These are phyloP conservation scores for Diaporthe sp. DNA, from an alignment of 2,329 filamentous ascomycete genomes.

Conservation along the genomic window DNA sequence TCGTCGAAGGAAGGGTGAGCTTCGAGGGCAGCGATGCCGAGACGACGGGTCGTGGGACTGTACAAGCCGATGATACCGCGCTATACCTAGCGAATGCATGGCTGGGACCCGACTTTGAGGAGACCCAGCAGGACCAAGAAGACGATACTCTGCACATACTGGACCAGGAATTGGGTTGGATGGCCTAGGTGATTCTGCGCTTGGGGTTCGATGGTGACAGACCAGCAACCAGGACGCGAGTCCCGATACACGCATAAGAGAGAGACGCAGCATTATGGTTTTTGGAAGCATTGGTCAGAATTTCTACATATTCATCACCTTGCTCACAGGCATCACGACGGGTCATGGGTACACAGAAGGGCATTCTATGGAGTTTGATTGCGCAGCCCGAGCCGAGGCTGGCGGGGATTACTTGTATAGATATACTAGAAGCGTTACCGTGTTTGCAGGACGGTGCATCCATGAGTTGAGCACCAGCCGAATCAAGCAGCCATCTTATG, in stretches of 20 bases:
- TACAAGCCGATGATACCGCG: not conserved
- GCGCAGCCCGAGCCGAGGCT: not conserved
- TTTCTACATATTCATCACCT: not conserved
- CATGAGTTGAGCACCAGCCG: not conserved
- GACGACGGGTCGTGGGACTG: constrained; percentile 30
- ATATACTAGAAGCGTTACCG: constrained; percentile 21
- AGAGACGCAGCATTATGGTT: not conserved
- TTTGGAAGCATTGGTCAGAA: constrained; percentile 5
- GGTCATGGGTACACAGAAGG: not conserved
- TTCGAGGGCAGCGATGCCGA: constrained; percentile 33
- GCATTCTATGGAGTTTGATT: constrained; percentile 23
- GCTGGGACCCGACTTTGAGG: constrained; percentile 12
- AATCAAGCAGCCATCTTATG: not conserved
- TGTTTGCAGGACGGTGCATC: not conserved
- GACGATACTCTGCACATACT: not conserved
- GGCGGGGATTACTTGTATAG: not conserved
- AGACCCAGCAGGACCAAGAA: not conserved
- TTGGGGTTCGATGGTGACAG: not conserved
- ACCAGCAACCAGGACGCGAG: constrained; percentile 30
- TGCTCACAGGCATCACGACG: constrained; percentile 15
- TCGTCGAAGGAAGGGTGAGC: constrained; percentile 38
- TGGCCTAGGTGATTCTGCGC: constrained; percentile 7
- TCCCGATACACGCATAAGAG: not conserved
- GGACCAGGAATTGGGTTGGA: constrained; percentile 29
- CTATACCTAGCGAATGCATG: not conserved